A percentile compares a stretch with the other conserved stretches of the same genome.
These are phyloP conservation scores for Nepenthes gracilis DNA, from an alignment of 148 eudicot genomes.

Conservation along the genomic window DNA sequence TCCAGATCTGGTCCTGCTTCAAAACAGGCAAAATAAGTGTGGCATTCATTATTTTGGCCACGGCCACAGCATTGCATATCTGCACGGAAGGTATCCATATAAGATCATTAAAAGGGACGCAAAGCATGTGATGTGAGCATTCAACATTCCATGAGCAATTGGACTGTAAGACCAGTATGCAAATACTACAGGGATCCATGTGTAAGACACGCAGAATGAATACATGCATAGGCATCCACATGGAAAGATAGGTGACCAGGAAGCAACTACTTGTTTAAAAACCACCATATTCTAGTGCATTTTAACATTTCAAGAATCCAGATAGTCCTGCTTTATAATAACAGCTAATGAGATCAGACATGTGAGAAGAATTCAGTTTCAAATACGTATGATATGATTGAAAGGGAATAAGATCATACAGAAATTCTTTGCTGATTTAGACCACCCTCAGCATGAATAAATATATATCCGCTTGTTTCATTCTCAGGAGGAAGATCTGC, in stretches of 20 bases:
- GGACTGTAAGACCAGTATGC: no score
- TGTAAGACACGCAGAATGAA: not conserved
- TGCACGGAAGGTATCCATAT: constrained; percentile 20
- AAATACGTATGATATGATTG: not conserved
- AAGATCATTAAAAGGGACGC: not conserved
- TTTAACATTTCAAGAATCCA: no score
- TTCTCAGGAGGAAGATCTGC: constrained; percentile 82
- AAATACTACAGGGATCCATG: no score
- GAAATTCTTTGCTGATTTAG: constrained; percentile 98
- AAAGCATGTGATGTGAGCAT: not conserved
- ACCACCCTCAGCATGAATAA: constrained; percentile 99
- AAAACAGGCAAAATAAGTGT: constrained; percentile 95
- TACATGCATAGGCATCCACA: not conserved
- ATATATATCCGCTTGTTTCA: constrained; percentile 92
- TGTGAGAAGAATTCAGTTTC: not conserved
- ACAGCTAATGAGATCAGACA: no score
- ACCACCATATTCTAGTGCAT: no score
- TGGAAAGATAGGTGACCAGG: no score
- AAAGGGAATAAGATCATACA: constrained; percentile 35
- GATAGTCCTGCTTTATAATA: no score
- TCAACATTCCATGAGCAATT: constrained; percentile 1
- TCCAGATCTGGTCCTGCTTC: constrained; percentile 99
- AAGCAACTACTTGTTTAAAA: no score
- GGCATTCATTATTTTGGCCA: constrained; percentile 90
- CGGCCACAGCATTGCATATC: constrained; percentile 99